Base-by-base conservation (phyloP, 257 asterid genomes). In the Solanum acaule region DNA sequence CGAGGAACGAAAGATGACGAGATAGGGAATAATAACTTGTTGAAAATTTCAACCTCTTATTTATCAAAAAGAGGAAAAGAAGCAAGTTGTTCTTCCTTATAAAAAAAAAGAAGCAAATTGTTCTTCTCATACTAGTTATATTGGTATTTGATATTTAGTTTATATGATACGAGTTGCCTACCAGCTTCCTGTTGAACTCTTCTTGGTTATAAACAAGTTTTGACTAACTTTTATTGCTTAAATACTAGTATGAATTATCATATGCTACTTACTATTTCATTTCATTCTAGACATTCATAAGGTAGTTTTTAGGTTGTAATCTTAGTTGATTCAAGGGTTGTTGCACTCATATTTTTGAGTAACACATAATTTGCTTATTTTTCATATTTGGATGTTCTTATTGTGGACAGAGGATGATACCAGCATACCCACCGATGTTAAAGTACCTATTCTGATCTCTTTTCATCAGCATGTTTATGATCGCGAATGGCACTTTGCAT, bases 391-490 rank as follows among this genome's bases (percentile, higher is more conserved):
- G 34, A 33, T 75, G 33, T 83, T 89, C 61, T 89, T 88, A 70
- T 91, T 88, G 67, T 90, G 92, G 83, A 89, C 96, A 97, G 99
- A 97, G 99, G 99, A 97, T 86, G 99, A 97, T 88, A 97, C 98
- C 38, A 96, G 98, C 94, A 93, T 97, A 87, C 93, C 91, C 49
- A 93, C 96, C 10, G 98, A 95, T 86, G 93, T 95, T 77, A 97
- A 97, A 93, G 96, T 94, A 70, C 98, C 99, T 84, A 95, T 97
- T 90, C 90, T 97, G 93, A 93, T 91, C 90, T 93, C 92, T 89
- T 97, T 97, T 89, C 98, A 97, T 90, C 97, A 90, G 40, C 98
- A 95, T 89, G 90, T 97, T 86, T 96, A 94, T 86, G 94, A 97
- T 88, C 91, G 91, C 37, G 98, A 96, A 78, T 97, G 98, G 98